These are phyloP conservation scores for Peribolospora kevripleyi DNA, from an alignment of 768 basidiomycete species.

Conservation along the genomic window DNA sequence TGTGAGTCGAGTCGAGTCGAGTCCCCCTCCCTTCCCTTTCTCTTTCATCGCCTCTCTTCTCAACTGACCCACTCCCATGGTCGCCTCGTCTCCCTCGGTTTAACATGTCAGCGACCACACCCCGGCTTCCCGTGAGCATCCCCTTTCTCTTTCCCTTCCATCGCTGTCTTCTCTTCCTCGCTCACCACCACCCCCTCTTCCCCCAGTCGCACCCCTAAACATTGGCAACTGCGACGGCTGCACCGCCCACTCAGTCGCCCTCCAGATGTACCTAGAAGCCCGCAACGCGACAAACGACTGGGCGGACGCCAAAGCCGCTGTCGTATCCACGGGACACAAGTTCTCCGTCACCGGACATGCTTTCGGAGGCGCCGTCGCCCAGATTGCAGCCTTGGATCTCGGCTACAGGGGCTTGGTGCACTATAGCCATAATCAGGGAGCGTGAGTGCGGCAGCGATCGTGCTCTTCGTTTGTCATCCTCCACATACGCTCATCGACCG, in stretches of 20 bases:
- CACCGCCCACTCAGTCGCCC: conserved; percentile 10
- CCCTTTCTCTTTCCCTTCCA: background rate
- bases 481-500: background rate
- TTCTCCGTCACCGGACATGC: conserved; percentile 13
- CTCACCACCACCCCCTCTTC: background rate
- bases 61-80: background rate
- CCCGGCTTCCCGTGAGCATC: conserved; percentile 1
- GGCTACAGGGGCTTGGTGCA: conserved; percentile 8
- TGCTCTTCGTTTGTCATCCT: background rate
- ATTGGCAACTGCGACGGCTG: conserved; percentile 9
- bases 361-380: conserved; percentile 11
- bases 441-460: background rate
- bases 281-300: conserved; percentile 11
- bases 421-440: conserved; percentile 2
- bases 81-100: background rate
- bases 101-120: conserved; percentile 7
- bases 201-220: conserved; percentile 4
- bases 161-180: background rate
- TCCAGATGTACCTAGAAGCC: conserved; percentile 12
- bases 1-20: background rate
- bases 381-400: conserved; percentile 12
- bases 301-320: conserved; percentile 7
- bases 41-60: background rate
- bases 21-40: background rate
- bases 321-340: conserved; percentile 9